phyloP scores from a whole-genome alignment of 139 green algal species.

The Gonium pectorale region DNA sequence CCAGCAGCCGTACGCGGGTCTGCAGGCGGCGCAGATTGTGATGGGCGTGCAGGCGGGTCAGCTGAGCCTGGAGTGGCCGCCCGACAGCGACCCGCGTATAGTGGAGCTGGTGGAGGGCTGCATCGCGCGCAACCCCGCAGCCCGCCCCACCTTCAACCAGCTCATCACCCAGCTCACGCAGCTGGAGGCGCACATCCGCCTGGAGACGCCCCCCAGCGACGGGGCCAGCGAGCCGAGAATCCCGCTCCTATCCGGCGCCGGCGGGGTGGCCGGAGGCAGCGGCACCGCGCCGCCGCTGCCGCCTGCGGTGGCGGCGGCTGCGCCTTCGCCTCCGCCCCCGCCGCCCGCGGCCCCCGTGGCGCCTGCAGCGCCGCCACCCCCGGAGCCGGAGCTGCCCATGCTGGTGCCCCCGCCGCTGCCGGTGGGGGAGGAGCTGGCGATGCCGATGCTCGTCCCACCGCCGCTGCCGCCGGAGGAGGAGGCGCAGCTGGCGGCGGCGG shows the following conservation, averaged over 20 bases:
- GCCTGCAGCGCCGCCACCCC: background rate
- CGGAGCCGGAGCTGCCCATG: background rate
- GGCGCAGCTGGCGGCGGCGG: background rate
- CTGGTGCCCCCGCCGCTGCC: background rate
- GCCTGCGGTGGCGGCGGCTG: background rate
- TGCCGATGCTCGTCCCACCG: background rate
- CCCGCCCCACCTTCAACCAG: constrained; percentile 30
- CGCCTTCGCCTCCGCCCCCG: background rate
- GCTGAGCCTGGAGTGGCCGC: constrained; percentile 29
- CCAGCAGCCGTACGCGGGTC: constrained; percentile 39
- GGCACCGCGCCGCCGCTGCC: background rate
- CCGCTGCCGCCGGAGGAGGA: background rate
- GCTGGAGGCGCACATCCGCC: constrained; percentile 31
- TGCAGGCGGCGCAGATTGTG: constrained; percentile 45
- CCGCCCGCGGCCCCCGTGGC: background rate
- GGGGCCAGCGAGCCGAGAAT: constrained; percentile 7
- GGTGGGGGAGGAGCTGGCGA: background rate
- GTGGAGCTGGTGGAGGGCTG: constrained; percentile 38
- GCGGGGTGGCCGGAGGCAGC: background rate
- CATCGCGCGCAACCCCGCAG: constrained; percentile 35
- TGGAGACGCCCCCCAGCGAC: background rate
- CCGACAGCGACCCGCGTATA: constrained; percentile 36
- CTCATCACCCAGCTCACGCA: constrained; percentile 39
- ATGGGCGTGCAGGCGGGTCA: constrained; percentile 42
- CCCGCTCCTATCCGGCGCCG: background rate